These are phyloP conservation scores for Mycena indigotica DNA, from an alignment of 768 basidiomycete species.

Conservation along the genomic window DNA sequence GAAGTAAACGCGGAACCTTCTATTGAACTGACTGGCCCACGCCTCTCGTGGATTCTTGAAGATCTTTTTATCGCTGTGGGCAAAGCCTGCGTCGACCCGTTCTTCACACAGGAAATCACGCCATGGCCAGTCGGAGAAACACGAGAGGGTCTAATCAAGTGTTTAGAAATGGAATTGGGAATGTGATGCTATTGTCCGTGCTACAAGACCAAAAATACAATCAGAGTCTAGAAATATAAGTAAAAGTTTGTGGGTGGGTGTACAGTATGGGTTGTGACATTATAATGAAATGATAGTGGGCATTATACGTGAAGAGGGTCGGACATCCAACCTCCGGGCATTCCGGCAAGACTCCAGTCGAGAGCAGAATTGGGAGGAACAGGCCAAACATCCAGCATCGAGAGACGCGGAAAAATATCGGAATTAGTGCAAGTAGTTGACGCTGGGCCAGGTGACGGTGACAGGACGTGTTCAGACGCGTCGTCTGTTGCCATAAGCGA, in stretches of 20 bases:
- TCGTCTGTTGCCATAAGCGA: conserved; percentile 11
- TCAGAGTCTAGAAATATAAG: conserved; percentile 23
- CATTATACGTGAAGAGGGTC: conserved; percentile 4
- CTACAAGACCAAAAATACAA: conserved; percentile 21
- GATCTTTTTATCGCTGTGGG: conserved; percentile 78
- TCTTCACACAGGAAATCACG: conserved; percentile 37
- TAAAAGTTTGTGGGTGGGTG: not conserved
- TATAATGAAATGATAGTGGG: conserved; percentile 4
- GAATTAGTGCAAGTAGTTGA: conserved; percentile 17
- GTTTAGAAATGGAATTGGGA: conserved; percentile 45
- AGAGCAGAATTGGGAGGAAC: conserved; percentile 10
- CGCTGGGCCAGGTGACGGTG: conserved; percentile 28
- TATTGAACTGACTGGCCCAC: conserved; percentile 87
- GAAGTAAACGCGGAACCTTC: conserved; percentile 97
- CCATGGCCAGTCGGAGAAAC: conserved; percentile 57
- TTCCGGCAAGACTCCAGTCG: conserved; percentile 33
- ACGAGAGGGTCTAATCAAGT: conserved; percentile 61
- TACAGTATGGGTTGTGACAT: conserved; percentile 7
- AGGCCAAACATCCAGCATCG: conserved; percentile 21
- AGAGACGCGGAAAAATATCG: conserved; percentile 21
- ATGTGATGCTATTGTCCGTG: not conserved
- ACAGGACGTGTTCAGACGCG: conserved; percentile 21
- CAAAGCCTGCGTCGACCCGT: conserved; percentile 70
- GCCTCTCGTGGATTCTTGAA: conserved; percentile 78
- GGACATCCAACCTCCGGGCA: conserved; percentile 46